phyloP scores from a whole-genome alignment of 2,329 filamentous ascomycete species.

The Didymellaceae sp. region DNA sequence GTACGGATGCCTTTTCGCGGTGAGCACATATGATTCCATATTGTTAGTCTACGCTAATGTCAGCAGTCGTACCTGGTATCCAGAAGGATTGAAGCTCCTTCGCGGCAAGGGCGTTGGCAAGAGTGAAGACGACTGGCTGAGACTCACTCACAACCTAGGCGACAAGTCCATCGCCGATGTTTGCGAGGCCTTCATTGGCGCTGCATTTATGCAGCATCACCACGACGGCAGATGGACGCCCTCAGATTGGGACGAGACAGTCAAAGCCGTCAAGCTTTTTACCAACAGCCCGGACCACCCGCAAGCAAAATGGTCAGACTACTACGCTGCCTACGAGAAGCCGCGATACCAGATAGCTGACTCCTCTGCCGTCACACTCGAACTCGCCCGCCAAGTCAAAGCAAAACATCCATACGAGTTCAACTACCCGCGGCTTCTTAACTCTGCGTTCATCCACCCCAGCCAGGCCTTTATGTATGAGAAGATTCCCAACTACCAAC shows the following conservation, averaged over 20 bases:
- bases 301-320: constrained; percentile 74
- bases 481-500: constrained; percentile 84
- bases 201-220: constrained; percentile 69
- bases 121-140: constrained; percentile 54
- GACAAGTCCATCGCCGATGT: constrained; percentile 95
- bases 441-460: constrained; percentile 87
- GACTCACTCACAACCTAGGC: constrained; percentile 67
- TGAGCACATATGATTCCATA: constrained; percentile 36
- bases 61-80: constrained; percentile 80
- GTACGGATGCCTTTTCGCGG: constrained; percentile 81
- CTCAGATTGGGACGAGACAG: constrained; percentile 64
- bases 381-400: constrained; percentile 71
- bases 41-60: constrained; percentile 21
- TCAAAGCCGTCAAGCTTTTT: constrained; percentile 71
- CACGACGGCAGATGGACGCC: constrained; percentile 49
- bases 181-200: constrained; percentile 92
- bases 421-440: constrained; percentile 74
- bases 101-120: constrained; percentile 71
- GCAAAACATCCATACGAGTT: constrained; percentile 70
- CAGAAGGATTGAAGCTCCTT: constrained; percentile 74
- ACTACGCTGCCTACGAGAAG: constrained; percentile 70
- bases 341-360: constrained; percentile 73
- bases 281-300: constrained; percentile 73
- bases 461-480: constrained; percentile 79
- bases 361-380: constrained; percentile 69